Evolutionary conservation across 2,329 filamentous ascomycete species (phyloP), one percentile per base, ranked within the genome.

Genomic region (Colletotrichum eleusines): DNA sequence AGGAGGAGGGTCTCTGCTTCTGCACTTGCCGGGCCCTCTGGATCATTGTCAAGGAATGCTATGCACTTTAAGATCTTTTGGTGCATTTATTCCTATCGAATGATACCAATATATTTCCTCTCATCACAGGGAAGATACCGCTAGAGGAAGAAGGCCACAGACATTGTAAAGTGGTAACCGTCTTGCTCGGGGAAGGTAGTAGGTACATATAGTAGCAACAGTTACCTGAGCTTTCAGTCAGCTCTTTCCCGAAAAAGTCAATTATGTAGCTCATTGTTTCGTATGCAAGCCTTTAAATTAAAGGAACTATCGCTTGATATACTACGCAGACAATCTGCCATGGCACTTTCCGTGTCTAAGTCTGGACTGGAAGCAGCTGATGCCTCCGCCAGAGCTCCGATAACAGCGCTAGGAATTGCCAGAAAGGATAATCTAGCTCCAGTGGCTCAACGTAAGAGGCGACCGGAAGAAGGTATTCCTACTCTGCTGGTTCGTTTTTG

Each of bases 1-100:
- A 48, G 28, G 54, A 44, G 28, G 20, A 16, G 57, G 50, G 31
- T 14, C 23, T 23, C n/a, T 31, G 28, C 48, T 63, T 67, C 48
- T 44, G 26, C 44, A 26, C 44, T 33, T 44, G 40, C 48, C 11
- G 18, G 26, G 40, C 20, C 57, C 58, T 46, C 35, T 16, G 35
- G n/a, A 57, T 31, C 57, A 26, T 59, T 20, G 31, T 35, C n/a
- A 12, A 26, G 31, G 23, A 20, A 38, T 16, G 40, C 31, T 31
- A n/a, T 23, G 40, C 58, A 16, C 28, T 48, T 26, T 26, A 12
- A n/a, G 20, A n/a, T 11, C 6, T 23, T 38, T 5, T 8, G 20
- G 2, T 7, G 31, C 2, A 31, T 16, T 28, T 23, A 7, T 35
- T 35, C 16, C 2, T 55, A 9, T 23, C 7, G 5, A 55, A 38